A percentile compares a stretch with the other conserved stretches of the same genome.
Evolutionary conservation across 1,284 basidiomycete genomes (phyloP).

Genomic region (Cryptococcus amylolentus): DNA sequence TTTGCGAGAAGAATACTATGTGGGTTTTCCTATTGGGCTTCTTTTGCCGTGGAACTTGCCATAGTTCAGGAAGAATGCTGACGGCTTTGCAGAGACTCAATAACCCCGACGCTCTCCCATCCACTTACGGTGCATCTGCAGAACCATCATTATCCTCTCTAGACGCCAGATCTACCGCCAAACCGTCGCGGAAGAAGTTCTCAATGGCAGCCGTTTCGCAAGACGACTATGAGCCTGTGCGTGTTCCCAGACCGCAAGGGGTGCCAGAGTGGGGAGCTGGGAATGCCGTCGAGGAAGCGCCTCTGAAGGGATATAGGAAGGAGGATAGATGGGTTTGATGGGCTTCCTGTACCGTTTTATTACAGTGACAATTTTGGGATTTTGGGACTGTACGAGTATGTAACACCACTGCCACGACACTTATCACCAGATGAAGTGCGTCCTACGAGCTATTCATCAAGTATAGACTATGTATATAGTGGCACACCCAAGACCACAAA

Average conservation of each 20-base stretch:
- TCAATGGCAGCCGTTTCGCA: constrained; percentile 31
- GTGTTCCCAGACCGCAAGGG: constrained; percentile 76
- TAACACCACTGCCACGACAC: too few relatives aligned
- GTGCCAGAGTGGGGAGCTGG: constrained; percentile 84
- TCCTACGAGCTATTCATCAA: too few relatives aligned
- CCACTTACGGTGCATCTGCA: neutral
- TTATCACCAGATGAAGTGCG: too few relatives aligned
- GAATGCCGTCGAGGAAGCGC: constrained; percentile 50
- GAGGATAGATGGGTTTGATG: constrained; percentile 45
- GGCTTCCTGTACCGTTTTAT: neutral
- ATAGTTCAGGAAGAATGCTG: neutral
- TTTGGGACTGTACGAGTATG: too few relatives aligned
- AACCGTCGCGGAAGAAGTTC: constrained; percentile 20
- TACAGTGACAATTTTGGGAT: too few relatives aligned
- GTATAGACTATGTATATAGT: too few relatives aligned
- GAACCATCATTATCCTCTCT: constrained; percentile 2
- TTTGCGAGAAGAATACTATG: constrained; percentile 92
- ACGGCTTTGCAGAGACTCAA: constrained; percentile 23
- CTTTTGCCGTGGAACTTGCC: neutral
- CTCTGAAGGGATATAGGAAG: constrained; percentile 39
- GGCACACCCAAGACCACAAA: too few relatives aligned
- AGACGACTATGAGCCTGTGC: constrained; percentile 82
- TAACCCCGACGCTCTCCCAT: constrained; percentile 6
- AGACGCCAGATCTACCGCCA: neutral
- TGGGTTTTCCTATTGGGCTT: constrained; percentile 54